Conservation (phyloP, 352 stramenopile genomes). For the Globisporangium mamillatum region DNA sequence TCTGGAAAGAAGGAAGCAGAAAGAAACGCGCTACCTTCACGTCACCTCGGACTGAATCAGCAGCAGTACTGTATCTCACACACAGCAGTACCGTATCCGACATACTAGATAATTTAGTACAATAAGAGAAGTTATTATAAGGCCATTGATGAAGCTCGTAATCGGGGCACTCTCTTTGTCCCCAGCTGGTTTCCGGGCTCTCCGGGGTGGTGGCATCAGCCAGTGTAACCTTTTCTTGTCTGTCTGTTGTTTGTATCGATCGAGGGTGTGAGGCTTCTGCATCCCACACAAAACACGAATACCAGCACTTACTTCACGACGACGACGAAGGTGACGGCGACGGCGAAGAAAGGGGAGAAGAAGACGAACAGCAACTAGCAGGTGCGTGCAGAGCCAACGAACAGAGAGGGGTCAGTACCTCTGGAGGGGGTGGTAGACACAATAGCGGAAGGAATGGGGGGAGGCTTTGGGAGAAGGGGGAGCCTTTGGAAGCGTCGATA, state of each 20-base stretch:
- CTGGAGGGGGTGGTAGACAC: neutral
- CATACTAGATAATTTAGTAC: neutral
- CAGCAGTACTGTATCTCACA: neutral
- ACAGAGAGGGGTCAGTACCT: neutral
- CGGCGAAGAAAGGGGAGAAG: neutral
- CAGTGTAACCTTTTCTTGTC: slow-evolving; percentile 9
- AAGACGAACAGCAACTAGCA: neutral
- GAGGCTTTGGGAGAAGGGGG: neutral
- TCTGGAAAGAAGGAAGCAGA: neutral
- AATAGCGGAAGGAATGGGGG: neutral
- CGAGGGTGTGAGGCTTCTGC: neutral
- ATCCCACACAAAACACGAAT: neutral
- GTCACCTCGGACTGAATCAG: neutral
- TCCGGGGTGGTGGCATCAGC: neutral
- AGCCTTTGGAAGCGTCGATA: neutral
- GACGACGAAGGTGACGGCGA: neutral
- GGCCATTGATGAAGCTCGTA: neutral
- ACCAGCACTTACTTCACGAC: neutral
- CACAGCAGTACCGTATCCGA: neutral
- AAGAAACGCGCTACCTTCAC: slow-evolving; percentile 4
- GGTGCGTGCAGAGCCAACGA: neutral
- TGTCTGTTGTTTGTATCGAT: slow-evolving; percentile 4
- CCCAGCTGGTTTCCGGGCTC: neutral
- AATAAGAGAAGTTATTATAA: neutral
- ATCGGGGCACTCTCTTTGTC: neutral